Evolutionary conservation across 768 basidiomycete species (phyloP), one percentile per base, ranked within the genome.

Genomic region (Lactifluus pinguis): DNA sequence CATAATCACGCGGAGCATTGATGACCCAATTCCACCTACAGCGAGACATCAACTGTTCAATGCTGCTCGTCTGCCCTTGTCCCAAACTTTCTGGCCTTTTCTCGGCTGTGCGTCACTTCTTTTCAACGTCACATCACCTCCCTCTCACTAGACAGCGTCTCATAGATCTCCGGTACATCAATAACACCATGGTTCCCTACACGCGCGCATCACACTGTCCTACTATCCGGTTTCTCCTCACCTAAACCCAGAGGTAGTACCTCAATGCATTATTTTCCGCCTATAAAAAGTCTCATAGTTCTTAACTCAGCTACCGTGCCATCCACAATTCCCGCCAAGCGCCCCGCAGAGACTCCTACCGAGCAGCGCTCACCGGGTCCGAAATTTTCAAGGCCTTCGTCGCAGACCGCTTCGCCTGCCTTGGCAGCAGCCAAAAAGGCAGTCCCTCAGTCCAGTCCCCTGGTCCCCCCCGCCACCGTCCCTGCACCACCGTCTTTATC

Each of bases 231-330:
- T 25, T 59, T 64, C 47, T 38, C 60, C 14, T 54, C 52, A 60
- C 62, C 59, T 54, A 63, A 60, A 41, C 64, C 58, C 14, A 65
- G 41, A 63, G 64, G 64, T 65, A 60, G 34, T 19, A n/a, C 61
- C 21, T 50, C 13, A 11, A 47, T 21, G 4, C 42, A 15, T 56
- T 14, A n/a, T 14, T 36, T 44, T 36, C 29, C 11, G 47, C 49
- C 7, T 53, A 62, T 58, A 58, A 49, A 42, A 21, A 7, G 10
- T 30, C 52, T 62, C 14, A 62, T 21, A 2, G 41, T 36, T 32
- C 39, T 17, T 45, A 25, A 34, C 9, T 4, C 48, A 62, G 61
- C 56, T 30, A 51, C 56, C 4, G 52, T 62, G 3, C 47, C 56
- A 25, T 39, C 59, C 39, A 53, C 58, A 45, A 60, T 61, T 8